Evolutionary conservation across 257 asterid genomes (phyloP), one percentile per base, ranked within the genome.

Genomic region (Salvia splendens): DNA sequence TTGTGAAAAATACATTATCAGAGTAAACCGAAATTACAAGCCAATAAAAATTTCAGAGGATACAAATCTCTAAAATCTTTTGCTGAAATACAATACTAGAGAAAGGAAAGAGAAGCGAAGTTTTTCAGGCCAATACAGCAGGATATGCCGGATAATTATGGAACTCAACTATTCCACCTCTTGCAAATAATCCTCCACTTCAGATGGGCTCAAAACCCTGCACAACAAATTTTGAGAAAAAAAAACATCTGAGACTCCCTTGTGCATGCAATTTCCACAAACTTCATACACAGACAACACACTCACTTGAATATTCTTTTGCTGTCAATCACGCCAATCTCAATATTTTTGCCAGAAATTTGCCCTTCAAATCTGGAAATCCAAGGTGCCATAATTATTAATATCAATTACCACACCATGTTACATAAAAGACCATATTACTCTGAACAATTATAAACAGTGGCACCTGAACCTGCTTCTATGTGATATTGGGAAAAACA

Each of bases 131-230:
- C 7, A 4, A 1, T 47, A 58, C 50, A 57, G 38, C 50, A 57
- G 38, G n/a, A 15, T 43, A 15, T 17, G 33, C n/a, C 57, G 67
- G 52, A 67, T 50, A 77, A n/a, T 61, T 42, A 24, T 33, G 43
- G 5, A 5, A 43, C 2, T 1, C 16, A 70, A 59, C 76, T 85
- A 94, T 67, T 91, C 99, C 35, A 89, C 97, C 82, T 94, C 97
- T 71, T 89, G 92, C 64, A 94, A 85, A 82, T 88, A 94, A 80
- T 94, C 98, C 6, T 94, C 99, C 24, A 94, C 85, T 77, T 91
- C 99, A n/a, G 99, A 89, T 8, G 98, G 77, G 41, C 86, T 83
- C 63, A 94, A 85, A 33, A 91, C 86, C 88, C 99, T 94, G 97
- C 80, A 3, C 36, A 62, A 24, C 24, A 43, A 35, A 24, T 24